These are phyloP conservation scores for Globisporangium radiosum DNA, from an alignment of 352 stramenopile genomes.

Conservation along the genomic window DNA sequence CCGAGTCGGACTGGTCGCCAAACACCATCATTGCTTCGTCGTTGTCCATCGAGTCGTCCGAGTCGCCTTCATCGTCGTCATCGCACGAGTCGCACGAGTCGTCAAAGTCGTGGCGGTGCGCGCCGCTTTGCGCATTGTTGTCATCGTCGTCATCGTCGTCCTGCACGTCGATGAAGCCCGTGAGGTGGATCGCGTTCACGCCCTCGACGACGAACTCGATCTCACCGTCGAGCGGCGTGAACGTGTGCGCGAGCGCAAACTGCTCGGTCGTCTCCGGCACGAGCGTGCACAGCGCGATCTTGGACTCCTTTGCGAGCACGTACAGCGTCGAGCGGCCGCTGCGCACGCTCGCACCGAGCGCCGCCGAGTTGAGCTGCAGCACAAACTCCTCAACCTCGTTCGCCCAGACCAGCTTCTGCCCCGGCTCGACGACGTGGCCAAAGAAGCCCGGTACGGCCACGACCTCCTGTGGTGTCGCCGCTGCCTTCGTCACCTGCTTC, in stretches of 20 bases:
- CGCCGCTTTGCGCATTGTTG: slow-evolving; percentile 38
- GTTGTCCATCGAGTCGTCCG: slow-evolving; percentile 35
- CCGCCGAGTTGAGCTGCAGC: slow-evolving; percentile 71
- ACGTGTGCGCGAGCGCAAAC: slow-evolving; percentile 73
- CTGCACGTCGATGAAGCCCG: slow-evolving; percentile 72
- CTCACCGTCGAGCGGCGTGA: slow-evolving; percentile 65
- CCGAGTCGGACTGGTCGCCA: slow-evolving; percentile 26
- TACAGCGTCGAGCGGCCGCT: slow-evolving; percentile 69
- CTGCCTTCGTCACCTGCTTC: slow-evolving; percentile 8
- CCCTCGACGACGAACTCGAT: slow-evolving; percentile 70
- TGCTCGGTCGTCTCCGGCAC: slow-evolving; percentile 51
- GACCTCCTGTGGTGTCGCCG: slow-evolving; percentile 24
- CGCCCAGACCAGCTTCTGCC: slow-evolving; percentile 53
- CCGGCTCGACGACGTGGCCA: slow-evolving; percentile 57
- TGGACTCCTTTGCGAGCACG: slow-evolving; percentile 55
- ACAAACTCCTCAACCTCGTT: slow-evolving; percentile 75
- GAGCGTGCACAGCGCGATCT: slow-evolving; percentile 76
- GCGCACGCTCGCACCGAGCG: slow-evolving; percentile 44
- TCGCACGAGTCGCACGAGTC: slow-evolving; percentile 17
- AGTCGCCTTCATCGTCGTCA: slow-evolving; percentile 25
- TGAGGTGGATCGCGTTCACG: slow-evolving; percentile 74
- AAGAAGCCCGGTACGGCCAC: slow-evolving; percentile 71
- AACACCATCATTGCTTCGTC: slow-evolving; percentile 67
- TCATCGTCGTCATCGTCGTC: slow-evolving; percentile 70
- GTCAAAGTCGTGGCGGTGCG: slow-evolving; percentile 37